A percentile compares a stretch with the other conserved stretches of the same genome.
Evolutionary conservation across 352 stramenopile species (phyloP).

Genomic region (Globisporangium acanthophoron): DNA sequence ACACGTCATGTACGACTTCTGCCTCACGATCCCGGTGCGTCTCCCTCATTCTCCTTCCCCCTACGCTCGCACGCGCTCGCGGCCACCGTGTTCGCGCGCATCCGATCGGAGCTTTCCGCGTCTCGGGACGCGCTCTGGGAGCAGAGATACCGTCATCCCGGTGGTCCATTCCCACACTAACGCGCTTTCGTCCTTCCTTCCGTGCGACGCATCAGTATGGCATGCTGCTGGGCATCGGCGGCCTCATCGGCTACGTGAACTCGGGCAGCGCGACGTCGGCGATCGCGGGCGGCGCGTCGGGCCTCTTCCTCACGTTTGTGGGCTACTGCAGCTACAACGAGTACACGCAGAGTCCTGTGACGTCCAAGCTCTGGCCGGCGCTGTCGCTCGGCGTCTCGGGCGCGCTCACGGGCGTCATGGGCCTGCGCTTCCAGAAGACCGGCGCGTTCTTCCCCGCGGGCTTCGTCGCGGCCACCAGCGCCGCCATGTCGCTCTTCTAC

Average conservation of each 20-base stretch:
- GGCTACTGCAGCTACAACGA: slow-evolving; percentile 84
- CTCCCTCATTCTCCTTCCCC: not conserved
- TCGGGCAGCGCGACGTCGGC: slow-evolving; percentile 64
- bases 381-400: slow-evolving; percentile 58
- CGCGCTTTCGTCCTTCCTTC: too few relatives aligned
- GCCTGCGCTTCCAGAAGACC: slow-evolving; percentile 69
- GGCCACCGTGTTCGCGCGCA: not conserved
- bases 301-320: slow-evolving; percentile 70
- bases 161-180: not conserved
- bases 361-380: slow-evolving; percentile 75
- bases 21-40: slow-evolving; percentile 80
- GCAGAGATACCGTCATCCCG: slow-evolving; percentile 1
- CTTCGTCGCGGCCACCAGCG: slow-evolving; percentile 53
- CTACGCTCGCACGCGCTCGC: not conserved
- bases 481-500: slow-evolving; percentile 79
- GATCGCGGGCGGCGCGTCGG: slow-evolving; percentile 54
- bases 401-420: slow-evolving; percentile 70
- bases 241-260: slow-evolving; percentile 72
- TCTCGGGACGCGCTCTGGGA: not conserved
- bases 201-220: slow-evolving; percentile 41
- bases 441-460: slow-evolving; percentile 68
- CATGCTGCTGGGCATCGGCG: slow-evolving; percentile 60
- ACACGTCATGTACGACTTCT: slow-evolving; percentile 81
- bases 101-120: not conserved
- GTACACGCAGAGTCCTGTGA: slow-evolving; percentile 73